Percentiles rank a stretch among this genome's conserved stretches.
Conservation (phyloP, 192 early-diverging fungal genomes). For the Piromyces finnis region DNA sequence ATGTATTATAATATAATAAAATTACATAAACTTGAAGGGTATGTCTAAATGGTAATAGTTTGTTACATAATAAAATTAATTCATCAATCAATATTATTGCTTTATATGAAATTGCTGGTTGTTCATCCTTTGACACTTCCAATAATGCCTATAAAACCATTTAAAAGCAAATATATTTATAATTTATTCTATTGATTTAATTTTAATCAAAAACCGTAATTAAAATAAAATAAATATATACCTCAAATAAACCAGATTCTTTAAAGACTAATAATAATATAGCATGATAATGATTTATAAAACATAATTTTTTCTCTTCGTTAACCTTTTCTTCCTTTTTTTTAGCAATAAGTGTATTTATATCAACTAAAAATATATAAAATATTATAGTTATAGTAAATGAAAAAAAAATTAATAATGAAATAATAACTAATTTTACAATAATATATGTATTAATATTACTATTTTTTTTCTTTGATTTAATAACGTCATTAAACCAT, state of each 20-base stretch:
- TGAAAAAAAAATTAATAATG: too few relatives aligned
- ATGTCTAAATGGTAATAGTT: not conserved
- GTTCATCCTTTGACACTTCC: not conserved
- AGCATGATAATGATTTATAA: not conserved
- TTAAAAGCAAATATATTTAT: too few relatives aligned
- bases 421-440: too few relatives aligned
- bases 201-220: too few relatives aligned
- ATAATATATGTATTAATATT: not conserved
- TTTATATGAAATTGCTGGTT: not conserved
- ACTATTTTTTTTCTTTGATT: not conserved
- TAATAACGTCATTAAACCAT: conserved; percentile 6
- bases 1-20: too few relatives aligned
- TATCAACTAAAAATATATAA: not conserved
- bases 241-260: not conserved
- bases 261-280: not conserved
- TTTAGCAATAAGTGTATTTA: not conserved
- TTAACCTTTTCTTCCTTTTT: not conserved
- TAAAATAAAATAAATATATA: not conserved
- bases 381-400: too few relatives aligned
- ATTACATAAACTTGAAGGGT: not conserved
- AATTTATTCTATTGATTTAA: too few relatives aligned
- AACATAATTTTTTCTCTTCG: not conserved
- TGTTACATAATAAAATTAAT: not conserved
- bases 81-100: not conserved
- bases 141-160: not conserved